Base-by-base conservation (phyloP, 345 rosid species). In the Sonneratia alba region DNA sequence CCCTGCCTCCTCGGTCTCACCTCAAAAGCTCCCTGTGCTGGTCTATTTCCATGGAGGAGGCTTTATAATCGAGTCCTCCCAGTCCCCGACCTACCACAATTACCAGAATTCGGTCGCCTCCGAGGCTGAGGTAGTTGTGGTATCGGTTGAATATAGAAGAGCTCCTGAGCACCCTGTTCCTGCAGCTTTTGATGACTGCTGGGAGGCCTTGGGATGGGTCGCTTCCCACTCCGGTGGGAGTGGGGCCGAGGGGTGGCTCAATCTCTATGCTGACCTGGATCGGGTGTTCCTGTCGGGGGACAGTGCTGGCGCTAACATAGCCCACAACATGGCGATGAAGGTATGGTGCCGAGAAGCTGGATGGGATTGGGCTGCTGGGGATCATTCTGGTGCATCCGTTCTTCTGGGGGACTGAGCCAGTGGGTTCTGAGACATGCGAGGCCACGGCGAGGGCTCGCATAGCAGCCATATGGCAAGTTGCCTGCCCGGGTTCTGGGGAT, bases 11-110 rank as follows among this genome's bases (percentile, higher is more conserved):
- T 3, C 21, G 34, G 43, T 4, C 45, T 42, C 22, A 13, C 48
- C 62, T 7, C 69, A 16, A 40, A 86, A 86, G 66, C 84, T 88
- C n/a, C 86, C 87, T 0, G 56, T 87, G 37, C 71, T 88, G 4
- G 79, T 81, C 51, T 81, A 79, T 69, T 75, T 77, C 66, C 83
- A 85, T 48, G 86, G 86, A 5, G 88, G 85, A 5, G 85, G 66
- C 51, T 85, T 79, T 16, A 68, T 61, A 67, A 6, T 79, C n/a
- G 79, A 79, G 18, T 7, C 78, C 36, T 70, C 81, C 45, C 70
- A 66, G 66, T 79, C 85, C 10, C 79, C 83, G 14, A n/a, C 51
- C 36, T 81, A 76, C 72, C 83, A 84, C 19, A 73, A 72, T 63
- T 74, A 67, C 76, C 77, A 79, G 7, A 81, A 79, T 70, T 0